Base-by-base conservation (phyloP, 2,329 filamentous ascomycete genomes). In the Stromatinia cepivora region DNA sequence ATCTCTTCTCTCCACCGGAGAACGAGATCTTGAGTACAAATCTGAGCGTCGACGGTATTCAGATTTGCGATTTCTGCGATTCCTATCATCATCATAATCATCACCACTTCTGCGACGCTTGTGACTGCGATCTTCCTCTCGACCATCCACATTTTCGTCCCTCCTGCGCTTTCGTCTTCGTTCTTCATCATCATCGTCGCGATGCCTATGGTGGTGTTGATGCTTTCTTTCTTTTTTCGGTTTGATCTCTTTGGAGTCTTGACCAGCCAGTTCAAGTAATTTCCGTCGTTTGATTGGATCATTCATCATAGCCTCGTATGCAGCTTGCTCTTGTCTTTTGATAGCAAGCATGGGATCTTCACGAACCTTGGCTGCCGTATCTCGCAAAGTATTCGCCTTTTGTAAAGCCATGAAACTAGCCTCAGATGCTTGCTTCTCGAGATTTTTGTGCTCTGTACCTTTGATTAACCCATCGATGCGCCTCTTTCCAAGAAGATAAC, bases 301-400 rank as follows among this genome's bases (percentile, higher is more conserved):
- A 74, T 89, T 92, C 87, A 92, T 93, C 87, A 93, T 90, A 11
- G 88, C 86, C 75, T 91, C 88, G 78, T 93, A 92, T 1, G 91
- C 89, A 39, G 90, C 89, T 79, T 94, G 92, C 78, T 98, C 94
- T 78, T 96, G 91, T 78, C 89, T 91, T 84, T 97, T 97, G 79
- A 99, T 97, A 34, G 94, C 92, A 46, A 98, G 83, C 76, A 99
- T 84, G 0, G 95, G 95, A 78, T 99, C 95, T 73, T 96, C 92
- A 72, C 93, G 86, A 59, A 98, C 89, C 82, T 99, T 99, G 61
- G 88, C 81, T 42, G 92, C 91, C 0, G 90, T 93, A 79, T 99
- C 95, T 72, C 92, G 85, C 22, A 88, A 84, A 4, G 87, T 91
- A 77, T 92, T 93, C 36, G 90, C 90, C 75, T 88, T 88, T 71